These are phyloP conservation scores for Didymella lethalis DNA, from an alignment of 2,329 filamentous ascomycete species.

Conservation along the genomic window DNA sequence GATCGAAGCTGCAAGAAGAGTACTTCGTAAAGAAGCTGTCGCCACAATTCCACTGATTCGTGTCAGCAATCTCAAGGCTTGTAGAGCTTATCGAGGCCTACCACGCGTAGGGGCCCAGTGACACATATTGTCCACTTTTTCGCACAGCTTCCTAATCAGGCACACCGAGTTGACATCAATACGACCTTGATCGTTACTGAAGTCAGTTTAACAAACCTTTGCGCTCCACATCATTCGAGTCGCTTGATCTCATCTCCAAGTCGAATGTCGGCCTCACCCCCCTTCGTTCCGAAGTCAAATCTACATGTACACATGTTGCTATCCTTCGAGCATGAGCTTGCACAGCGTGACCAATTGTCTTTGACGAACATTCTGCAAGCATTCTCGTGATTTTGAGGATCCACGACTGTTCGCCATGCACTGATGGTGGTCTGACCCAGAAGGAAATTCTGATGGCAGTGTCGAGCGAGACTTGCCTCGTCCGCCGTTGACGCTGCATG, in stretches of 20 bases:
- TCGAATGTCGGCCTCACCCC: conserved; percentile 1
- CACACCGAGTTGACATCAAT: not conserved
- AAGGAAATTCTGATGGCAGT: not conserved
- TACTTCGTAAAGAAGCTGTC: conserved; percentile 42
- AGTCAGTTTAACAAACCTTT: not conserved
- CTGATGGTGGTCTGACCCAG: not conserved
- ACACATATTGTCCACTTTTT: conserved; percentile 31
- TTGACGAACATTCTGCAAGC: not conserved
- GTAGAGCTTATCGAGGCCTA: not conserved
- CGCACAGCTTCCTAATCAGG: not conserved
- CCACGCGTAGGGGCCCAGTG: conserved; percentile 32
- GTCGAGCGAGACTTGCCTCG: not conserved
- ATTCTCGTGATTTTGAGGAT: not conserved
- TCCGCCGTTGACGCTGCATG: not conserved
- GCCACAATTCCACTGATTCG: conserved; percentile 35
- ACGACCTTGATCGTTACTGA: not conserved
- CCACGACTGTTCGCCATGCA: not conserved
- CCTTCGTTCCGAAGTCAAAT: not conserved
- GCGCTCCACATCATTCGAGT: not conserved
- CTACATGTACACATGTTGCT: conserved; percentile 3
- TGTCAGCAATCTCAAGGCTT: conserved; percentile 11
- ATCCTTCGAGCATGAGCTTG: not conserved
- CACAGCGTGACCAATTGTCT: not conserved
- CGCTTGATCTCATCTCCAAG: not conserved
- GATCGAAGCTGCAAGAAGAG: conserved; percentile 38